Evolutionary conservation across 805 yeast species (phyloP).

Genomic region (Candida lessepsii): DNA sequence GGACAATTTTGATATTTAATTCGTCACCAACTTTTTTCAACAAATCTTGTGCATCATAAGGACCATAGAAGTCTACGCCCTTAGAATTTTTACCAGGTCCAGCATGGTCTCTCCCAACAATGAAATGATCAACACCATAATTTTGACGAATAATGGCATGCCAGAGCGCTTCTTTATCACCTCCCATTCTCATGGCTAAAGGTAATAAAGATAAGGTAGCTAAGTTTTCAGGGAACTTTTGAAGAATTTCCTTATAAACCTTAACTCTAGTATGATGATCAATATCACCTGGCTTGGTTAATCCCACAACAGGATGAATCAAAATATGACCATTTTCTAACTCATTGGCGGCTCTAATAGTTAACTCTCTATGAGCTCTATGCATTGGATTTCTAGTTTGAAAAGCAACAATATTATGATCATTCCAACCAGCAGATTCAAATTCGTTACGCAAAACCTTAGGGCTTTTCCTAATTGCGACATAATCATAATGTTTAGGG

Average conservation of each 20-base stretch:
- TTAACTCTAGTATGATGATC: slow-evolving; percentile 97
- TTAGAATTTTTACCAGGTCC: slow-evolving; percentile 89
- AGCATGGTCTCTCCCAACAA: slow-evolving; percentile 97
- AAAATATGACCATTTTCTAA: slow-evolving; percentile 72
- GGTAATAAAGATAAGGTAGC: slow-evolving; percentile 87
- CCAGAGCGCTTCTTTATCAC: slow-evolving; percentile 98
- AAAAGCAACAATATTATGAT: slow-evolving; percentile 80
- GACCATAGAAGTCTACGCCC: slow-evolving; percentile 94
- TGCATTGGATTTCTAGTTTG: slow-evolving; percentile 99
- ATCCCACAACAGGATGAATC: slow-evolving; percentile 95
- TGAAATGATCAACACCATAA: slow-evolving; percentile 95
- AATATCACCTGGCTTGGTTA: slow-evolving; percentile 96
- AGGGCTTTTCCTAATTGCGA: slow-evolving; percentile 85
- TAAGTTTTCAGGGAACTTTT: slow-evolving; percentile 92
- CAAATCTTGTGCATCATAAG: slow-evolving; percentile 92
- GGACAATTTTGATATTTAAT: slow-evolving; percentile 80
- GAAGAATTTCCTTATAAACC: slow-evolving; percentile 87
- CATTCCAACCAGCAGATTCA: slow-evolving; percentile 74
- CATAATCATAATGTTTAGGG: slow-evolving; percentile 89
- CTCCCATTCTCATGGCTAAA: slow-evolving; percentile 98
- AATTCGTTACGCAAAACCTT: slow-evolving; percentile 87
- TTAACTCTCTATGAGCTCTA: slow-evolving; percentile 94
- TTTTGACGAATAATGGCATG: slow-evolving; percentile 95
- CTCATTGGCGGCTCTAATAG: slow-evolving; percentile 95
- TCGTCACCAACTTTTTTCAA: slow-evolving; percentile 75